Base-by-base conservation (phyloP, 352 stramenopile genomes). In the Stephanocyclus meneghinianus region DNA sequence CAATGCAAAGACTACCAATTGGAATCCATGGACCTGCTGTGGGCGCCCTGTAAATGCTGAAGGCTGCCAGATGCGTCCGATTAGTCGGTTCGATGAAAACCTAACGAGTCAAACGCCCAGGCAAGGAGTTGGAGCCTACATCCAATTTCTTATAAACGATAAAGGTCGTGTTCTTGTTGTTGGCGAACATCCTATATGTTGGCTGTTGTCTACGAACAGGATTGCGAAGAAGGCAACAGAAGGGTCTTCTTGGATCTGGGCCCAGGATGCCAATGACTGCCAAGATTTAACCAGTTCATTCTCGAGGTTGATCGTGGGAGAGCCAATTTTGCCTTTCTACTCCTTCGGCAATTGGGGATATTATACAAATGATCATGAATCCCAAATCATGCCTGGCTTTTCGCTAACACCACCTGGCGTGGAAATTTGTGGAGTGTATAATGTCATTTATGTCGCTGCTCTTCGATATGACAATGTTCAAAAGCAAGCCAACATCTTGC, bases 41-140 rank as follows among this genome's bases (percentile, higher is more conserved):
- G 30, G 66, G 66, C 9, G 66, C 13, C n/a, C 32, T 45, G 66
- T 40, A 16, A 74, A 53, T 51, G 42, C 51, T 97, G 48, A 70
- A 9, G 35, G 35, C 35, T 40, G 35, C 7, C 35, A 40, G 35
- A 4, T 40, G 35, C 35, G 40, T 56, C 26, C 26, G 26, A 16
- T 29, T 1, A 35, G 53, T 5, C 4, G 18, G 10, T 64, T 30
- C 29, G 11, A 40, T 64, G 26, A 16, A 16, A 64, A 64, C 32
- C 16, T 29, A 2, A 3, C 13, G 13, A 37, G 1, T 32, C 57
- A 30, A 1, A 30, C 21, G 35, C 35, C 35, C 35, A 40, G 35
- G 35, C 13, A 2, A 30, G 8, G 32, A n/a, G 57, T 21, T 30
- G 57, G 44, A 66, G 57, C 29, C 15, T 30, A 30, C 44, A 29